Evolutionary conservation across 2,329 filamentous ascomycete genomes (phyloP).

Genomic region (Alternaria consortialis): DNA sequence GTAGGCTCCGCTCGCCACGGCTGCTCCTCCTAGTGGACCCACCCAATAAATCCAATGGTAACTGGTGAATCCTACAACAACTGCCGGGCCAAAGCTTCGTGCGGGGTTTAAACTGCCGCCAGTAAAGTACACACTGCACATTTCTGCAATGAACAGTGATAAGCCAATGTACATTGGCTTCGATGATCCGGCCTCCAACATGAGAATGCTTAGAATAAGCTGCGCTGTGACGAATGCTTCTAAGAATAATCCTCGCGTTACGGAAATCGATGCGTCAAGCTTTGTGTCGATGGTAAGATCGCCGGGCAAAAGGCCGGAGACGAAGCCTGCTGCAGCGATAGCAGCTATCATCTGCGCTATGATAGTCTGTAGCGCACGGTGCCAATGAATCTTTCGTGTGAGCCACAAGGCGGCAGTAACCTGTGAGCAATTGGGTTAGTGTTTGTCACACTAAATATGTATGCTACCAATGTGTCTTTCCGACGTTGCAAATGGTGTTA

Average conservation of each 20-base stretch:
- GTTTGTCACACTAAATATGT: not conserved
- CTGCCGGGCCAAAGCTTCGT: slow-evolving; percentile 56
- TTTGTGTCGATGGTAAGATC: slow-evolving; percentile 35
- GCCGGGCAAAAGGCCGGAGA: slow-evolving; percentile 43
- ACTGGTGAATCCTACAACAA: slow-evolving; percentile 54
- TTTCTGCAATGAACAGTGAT: slow-evolving; percentile 69
- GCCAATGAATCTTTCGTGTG: slow-evolving; percentile 33
- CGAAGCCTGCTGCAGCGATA: slow-evolving; percentile 43
- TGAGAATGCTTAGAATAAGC: slow-evolving; percentile 52
- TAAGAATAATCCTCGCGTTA: slow-evolving; percentile 38
- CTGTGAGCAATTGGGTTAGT: slow-evolving; percentile 18
- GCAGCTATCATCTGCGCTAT: slow-evolving; percentile 40
- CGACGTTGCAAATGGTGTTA: not conserved
- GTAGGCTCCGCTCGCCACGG: slow-evolving; percentile 59
- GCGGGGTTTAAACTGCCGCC: slow-evolving; percentile 59
- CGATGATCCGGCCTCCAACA: slow-evolving; percentile 68
- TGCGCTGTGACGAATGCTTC: slow-evolving; percentile 47
- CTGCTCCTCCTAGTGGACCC: slow-evolving; percentile 52
- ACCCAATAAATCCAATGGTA: slow-evolving; percentile 53
- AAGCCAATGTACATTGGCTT: slow-evolving; percentile 78
- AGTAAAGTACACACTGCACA: slow-evolving; percentile 59
- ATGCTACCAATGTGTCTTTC: not conserved
- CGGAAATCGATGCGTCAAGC: slow-evolving; percentile 33
- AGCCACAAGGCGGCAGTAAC: slow-evolving; percentile 38
- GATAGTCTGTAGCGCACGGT: slow-evolving; percentile 36